A percentile compares a stretch with the other conserved stretches of the same genome.
These are phyloP conservation scores for Gomphus bonarii DNA, from an alignment of 1,284 basidiomycete species.

Conservation along the genomic window DNA sequence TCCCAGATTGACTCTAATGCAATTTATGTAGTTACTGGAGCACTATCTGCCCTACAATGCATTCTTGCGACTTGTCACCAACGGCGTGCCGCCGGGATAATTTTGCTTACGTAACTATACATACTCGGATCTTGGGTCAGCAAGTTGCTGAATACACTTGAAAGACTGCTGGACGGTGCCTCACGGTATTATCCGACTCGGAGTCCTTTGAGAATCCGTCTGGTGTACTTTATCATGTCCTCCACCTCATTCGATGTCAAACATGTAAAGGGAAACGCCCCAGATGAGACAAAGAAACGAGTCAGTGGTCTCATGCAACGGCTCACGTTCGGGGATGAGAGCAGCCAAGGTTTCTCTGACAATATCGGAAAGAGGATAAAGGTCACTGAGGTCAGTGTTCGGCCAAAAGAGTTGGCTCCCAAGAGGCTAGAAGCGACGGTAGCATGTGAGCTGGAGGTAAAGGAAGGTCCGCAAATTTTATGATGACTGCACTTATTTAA, in stretches of 20 bases:
- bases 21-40: too few relatives aligned
- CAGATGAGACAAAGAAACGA: background rate
- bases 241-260: background rate
- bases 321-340: background rate
- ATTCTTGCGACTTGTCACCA: too few relatives aligned
- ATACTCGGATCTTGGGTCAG: too few relatives aligned
- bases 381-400: conserved; percentile 2
- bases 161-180: too few relatives aligned
- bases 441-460: conserved; percentile 3
- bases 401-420: background rate
- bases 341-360: conserved; percentile 1
- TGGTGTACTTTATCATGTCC: background rate
- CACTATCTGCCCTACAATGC: too few relatives aligned
- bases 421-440: conserved; percentile 5
- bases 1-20: background rate
- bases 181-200: too few relatives aligned
- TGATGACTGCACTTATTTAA: background rate
- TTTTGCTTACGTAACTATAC: too few relatives aligned
- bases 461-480: conserved; percentile 1
- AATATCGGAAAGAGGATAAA: background rate
- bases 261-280: conserved; percentile 1
- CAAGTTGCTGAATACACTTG: too few relatives aligned
- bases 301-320: background rate
- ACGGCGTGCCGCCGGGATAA: too few relatives aligned
- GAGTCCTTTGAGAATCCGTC: too few relatives aligned